Percentiles rank a stretch among this genome's conserved stretches.
These are phyloP conservation scores for Berberis thunbergii DNA, from an alignment of 164 flowering plant species.

Conservation along the genomic window DNA sequence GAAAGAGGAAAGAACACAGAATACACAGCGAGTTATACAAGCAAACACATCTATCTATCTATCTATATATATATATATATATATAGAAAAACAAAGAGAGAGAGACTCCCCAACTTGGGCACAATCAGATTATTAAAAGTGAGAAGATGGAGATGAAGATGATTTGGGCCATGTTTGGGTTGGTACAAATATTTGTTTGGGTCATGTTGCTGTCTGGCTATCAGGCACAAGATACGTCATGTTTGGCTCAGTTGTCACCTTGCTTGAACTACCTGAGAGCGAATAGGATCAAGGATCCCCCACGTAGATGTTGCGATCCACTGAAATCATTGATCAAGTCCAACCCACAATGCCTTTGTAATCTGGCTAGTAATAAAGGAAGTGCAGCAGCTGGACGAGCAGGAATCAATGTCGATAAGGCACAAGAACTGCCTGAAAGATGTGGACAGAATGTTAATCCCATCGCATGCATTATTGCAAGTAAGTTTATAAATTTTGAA, in stretches of 20 bases:
- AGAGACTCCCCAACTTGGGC: too few relatives aligned
- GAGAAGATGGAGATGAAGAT: too few relatives aligned
- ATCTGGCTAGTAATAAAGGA: conserved; percentile 31
- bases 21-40: too few relatives aligned
- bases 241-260: conserved; percentile 42
- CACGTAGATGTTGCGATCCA: conserved; percentile 53
- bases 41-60: too few relatives aligned
- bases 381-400: conserved; percentile 29
- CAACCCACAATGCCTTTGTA: conserved; percentile 53
- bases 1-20: too few relatives aligned
- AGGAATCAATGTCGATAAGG: conserved; percentile 39
- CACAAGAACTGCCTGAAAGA: conserved; percentile 45
- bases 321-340: conserved; percentile 45
- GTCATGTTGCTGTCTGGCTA: conserved; percentile 7
- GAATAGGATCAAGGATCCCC: conserved; percentile 31
- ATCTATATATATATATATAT: too few relatives aligned
- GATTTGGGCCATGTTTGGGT: not conserved
- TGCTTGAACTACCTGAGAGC: conserved; percentile 46
- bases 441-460: conserved; percentile 62
- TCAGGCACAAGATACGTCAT: conserved; percentile 19
- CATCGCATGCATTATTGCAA: conserved; percentile 35
- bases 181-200: conserved; percentile 1
- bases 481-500: not conserved
- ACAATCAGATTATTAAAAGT: too few relatives aligned
- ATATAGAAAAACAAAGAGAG: too few relatives aligned